Base-by-base conservation (phyloP, 2,329 filamentous ascomycete genomes). In the Neopestalotiopsis rosae region DNA sequence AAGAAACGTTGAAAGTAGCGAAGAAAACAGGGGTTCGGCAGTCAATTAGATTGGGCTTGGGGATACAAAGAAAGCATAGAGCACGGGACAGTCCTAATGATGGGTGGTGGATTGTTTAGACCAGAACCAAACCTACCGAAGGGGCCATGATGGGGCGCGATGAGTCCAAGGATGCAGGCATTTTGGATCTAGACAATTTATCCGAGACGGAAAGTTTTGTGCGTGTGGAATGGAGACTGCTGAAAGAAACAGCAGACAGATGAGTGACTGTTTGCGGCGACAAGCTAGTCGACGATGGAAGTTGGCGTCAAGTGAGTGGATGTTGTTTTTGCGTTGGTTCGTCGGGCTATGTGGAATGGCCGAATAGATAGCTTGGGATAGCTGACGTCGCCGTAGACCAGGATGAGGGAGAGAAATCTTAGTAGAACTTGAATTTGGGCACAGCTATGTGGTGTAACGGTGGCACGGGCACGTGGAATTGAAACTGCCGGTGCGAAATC, bases 101-200 rank as follows among this genome's bases (percentile, higher is more conserved):
- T 63, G n/a, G 20, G 17, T 34, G 30, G 49, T 20, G 38, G 69
- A 49, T 24, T 52, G 62, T 45, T 59, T 17, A 49, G 40, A 49
- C 30, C 57, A 34, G 57, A 28, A 59, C 57, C 24, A n/a, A 17
- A 87, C 88, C 67, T 88, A 90, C 88, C 76, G 88, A 89, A 62
- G 87, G 85, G 69, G 87, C 87, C 88, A 90, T 89, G 78, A 90
- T 90, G 74, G 88, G 88, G 77, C 87, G 87, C 67, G 86, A 83
- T 59, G 88, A 90, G 68, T 90, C 88, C 69, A 89, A 76, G n/a
- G 88, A 90, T 70, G 83, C 78, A 77, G 87, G 86, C 88, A 90
- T 90, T 65, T 67, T 74, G 40, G 40, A 24, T 20, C 34, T 20
- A 34, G 28, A 30, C 32, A n/a, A 20, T 34, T 62, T 20, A 52